Evolutionary conservation across 371 early-diverging fungal species (phyloP), one percentile per base, ranked within the genome.

Genomic region (Actinomortierella ambigua): DNA sequence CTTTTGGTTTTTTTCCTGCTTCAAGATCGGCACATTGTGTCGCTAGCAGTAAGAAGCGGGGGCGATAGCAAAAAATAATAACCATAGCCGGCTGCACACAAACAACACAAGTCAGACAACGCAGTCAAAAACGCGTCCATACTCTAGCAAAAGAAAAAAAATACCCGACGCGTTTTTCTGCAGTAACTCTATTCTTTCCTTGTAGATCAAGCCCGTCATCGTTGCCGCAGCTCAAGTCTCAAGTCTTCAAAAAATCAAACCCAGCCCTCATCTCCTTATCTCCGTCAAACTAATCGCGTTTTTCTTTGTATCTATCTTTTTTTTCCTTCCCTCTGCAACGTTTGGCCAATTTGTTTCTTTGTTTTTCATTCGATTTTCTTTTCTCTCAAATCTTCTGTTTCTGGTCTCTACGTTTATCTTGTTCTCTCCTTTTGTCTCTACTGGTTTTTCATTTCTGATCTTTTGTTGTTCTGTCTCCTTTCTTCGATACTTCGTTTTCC

Each of bases 31-130:
- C 44, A 1, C 65, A 49, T 40, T 69, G 70, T 42, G 70, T 65
- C 11, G 70, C 70, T 13, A 54, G 51, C 43, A 69, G 70, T 69
- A 64, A 39, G 70, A 23, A 39, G 8, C 15, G 1, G 22, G 17
- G 18, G 27, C 2, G 18, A 20, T 57, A 7, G 22, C 15, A 48
- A 48, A 48, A 20, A 48, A 48, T 9, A 24, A 8, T 17, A 26
- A 26, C 49, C 22, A 6, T 20, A 4, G 2, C 22, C 14, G 6
- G n/a, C n/a, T n/a, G n/a, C n/a, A n/a, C n/a, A n/a, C n/a, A n/a
- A n/a, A n/a, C n/a, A n/a, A n/a, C n/a, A n/a, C n/a, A n/a, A n/a
- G n/a, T n/a, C n/a, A n/a, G n/a, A n/a, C n/a, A n/a, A n/a, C n/a
- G n/a, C n/a, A n/a, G n/a, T n/a, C n/a, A n/a, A n/a, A n/a, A n/a